These are phyloP conservation scores for Arthrobotrys musiformis DNA, from an alignment of 2,329 filamentous ascomycete genomes.

Conservation along the genomic window DNA sequence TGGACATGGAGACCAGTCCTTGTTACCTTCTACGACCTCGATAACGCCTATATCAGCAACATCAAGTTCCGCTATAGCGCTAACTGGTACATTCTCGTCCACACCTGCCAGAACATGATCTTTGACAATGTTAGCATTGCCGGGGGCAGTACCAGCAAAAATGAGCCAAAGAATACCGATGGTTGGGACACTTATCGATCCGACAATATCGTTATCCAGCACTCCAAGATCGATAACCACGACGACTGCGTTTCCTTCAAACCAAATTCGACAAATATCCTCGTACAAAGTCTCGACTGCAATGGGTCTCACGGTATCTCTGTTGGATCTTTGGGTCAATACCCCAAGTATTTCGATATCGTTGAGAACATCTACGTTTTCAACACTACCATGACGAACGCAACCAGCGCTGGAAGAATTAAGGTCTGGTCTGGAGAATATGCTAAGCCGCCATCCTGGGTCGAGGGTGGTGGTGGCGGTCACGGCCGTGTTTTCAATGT, in stretches of 20 bases:
- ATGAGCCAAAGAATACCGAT: slow-evolving; percentile 74
- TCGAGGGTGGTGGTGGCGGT: slow-evolving; percentile 74
- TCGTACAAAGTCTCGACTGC: slow-evolving; percentile 75
- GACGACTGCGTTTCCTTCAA: slow-evolving; percentile 81
- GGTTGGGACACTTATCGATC: slow-evolving; percentile 73
- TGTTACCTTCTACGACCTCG: slow-evolving; percentile 69
- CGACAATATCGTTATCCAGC: slow-evolving; percentile 73
- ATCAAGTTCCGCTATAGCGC: slow-evolving; percentile 71
- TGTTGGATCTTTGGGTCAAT: slow-evolving; percentile 78
- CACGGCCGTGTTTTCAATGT: slow-evolving; percentile 72
- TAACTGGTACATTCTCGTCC: slow-evolving; percentile 74
- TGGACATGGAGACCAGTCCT: slow-evolving; percentile 69
- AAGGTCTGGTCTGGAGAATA: slow-evolving; percentile 75
- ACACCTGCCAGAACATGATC: slow-evolving; percentile 73
- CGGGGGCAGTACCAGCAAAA: slow-evolving; percentile 67
- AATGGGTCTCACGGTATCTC: slow-evolving; percentile 78
- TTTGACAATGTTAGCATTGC: slow-evolving; percentile 73
- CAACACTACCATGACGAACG: slow-evolving; percentile 71
- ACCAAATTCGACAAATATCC: slow-evolving; percentile 75
- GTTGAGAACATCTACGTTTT: slow-evolving; percentile 76
- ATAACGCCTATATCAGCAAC: slow-evolving; percentile 70
- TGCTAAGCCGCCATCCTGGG: slow-evolving; percentile 67
- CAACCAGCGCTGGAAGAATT: slow-evolving; percentile 73
- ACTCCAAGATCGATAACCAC: slow-evolving; percentile 73
- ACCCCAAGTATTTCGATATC: slow-evolving; percentile 72